A percentile compares a stretch with the other conserved stretches of the same genome.
Conservation (phyloP, 352 stramenopile genomes). For the Pythium aquatile region DNA sequence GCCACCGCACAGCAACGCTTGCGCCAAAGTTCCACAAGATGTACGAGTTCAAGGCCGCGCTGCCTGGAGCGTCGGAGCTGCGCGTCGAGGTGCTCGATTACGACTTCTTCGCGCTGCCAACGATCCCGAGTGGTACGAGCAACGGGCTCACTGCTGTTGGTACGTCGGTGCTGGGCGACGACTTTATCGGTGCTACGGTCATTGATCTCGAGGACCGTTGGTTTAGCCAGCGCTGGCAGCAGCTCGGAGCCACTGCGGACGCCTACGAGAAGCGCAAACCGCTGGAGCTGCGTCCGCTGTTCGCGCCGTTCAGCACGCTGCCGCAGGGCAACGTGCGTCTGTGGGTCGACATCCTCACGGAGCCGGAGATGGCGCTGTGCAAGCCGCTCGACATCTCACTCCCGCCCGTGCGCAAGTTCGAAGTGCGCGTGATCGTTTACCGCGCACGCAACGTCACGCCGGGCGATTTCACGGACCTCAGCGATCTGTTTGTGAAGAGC, state of each 20-base stretch:
- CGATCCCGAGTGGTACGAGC: conserved; percentile 47
- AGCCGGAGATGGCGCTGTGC: conserved; percentile 60
- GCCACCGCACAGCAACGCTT: conserved; percentile 71
- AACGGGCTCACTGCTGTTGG: conserved; percentile 48
- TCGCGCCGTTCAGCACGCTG: conserved; percentile 67
- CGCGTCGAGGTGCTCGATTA: conserved; percentile 71
- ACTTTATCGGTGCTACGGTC: conserved; percentile 90
- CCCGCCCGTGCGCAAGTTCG: conserved; percentile 70
- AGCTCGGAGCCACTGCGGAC: conserved; percentile 45
- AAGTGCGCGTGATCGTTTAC: conserved; percentile 93
- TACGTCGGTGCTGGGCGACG: conserved; percentile 62
- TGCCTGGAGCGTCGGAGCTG: conserved; percentile 76
- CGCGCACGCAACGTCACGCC: conserved; percentile 87
- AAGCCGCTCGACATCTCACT: conserved; percentile 79
- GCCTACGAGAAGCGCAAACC: conserved; percentile 51
- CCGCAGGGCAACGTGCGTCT: conserved; percentile 70
- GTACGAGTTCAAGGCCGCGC: conserved; percentile 88
- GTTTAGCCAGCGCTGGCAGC: conserved; percentile 88
- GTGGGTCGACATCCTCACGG: conserved; percentile 90
- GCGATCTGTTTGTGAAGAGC: conserved; percentile 88
- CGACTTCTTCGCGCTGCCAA: conserved; percentile 68
- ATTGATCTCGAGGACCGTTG: conserved; percentile 93
- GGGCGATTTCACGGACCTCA: conserved; percentile 83
- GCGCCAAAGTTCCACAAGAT: conserved; percentile 89
- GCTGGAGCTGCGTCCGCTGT: conserved; percentile 61